Conservation (phyloP, 2,329 filamentous ascomycete species). For the Neurospora sp. region DNA sequence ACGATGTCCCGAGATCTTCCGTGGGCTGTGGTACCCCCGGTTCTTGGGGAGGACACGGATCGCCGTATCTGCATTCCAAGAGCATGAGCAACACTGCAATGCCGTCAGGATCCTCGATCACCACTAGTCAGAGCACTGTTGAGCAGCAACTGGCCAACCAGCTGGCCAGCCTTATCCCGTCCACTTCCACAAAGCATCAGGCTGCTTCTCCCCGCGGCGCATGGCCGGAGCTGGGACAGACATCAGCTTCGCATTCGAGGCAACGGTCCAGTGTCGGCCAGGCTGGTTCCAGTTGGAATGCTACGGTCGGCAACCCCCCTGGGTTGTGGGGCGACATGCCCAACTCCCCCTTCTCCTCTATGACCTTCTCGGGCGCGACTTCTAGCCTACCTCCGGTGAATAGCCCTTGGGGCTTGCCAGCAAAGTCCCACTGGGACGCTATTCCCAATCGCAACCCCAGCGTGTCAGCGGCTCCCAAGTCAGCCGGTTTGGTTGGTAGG, state of each 20-base stretch:
- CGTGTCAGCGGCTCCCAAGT: not conserved
- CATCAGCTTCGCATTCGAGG: not conserved
- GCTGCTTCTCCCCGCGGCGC: not conserved
- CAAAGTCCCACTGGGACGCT: constrained; percentile 1
- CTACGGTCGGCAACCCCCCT: not conserved
- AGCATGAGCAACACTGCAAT: not conserved
- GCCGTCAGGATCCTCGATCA: not conserved
- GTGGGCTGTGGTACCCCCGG: not conserved
- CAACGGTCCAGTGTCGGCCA: not conserved
- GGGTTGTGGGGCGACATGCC: not conserved
- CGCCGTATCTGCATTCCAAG: not conserved
- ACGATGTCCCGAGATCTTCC: not conserved
- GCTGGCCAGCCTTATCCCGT: not conserved
- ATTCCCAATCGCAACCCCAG: not conserved
- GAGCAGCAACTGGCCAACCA: not conserved
- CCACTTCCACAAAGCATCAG: not conserved
- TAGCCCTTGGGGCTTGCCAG: constrained; percentile 21
- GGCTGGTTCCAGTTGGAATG: not conserved
- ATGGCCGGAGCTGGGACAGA: not conserved
- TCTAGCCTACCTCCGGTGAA: constrained; percentile 25
- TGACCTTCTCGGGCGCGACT: constrained; percentile 17
- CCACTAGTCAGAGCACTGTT: not conserved
- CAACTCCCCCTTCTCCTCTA: constrained; percentile 16
- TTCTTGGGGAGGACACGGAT: not conserved
- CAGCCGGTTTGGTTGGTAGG: not conserved